These are phyloP conservation scores for Insectozyma bohioensis DNA, from an alignment of 1,139 yeast species.

Conservation along the genomic window DNA sequence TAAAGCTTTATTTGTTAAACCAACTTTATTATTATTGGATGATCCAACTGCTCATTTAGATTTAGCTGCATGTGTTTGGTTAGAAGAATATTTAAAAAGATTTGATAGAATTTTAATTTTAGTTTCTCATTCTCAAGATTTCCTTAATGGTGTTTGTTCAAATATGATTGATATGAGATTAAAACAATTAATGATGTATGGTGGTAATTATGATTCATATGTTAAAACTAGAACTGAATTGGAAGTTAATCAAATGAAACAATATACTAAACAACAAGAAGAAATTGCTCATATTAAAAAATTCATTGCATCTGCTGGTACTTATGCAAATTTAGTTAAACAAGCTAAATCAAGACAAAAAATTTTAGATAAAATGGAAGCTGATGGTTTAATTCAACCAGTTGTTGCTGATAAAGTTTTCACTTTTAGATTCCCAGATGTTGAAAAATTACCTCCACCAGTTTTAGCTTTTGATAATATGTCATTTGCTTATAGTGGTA, in stretches of 20 bases:
- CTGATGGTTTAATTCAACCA: conserved; percentile 94
- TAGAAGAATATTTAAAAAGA: conserved; percentile 94
- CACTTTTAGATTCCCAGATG: conserved; percentile 91
- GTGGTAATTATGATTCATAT: conserved; percentile 99
- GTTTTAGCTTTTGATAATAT: conserved; percentile 95
- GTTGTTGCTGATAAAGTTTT: conserved; percentile 93
- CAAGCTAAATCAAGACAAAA: conserved; percentile 99
- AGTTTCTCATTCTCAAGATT: conserved; percentile 98
- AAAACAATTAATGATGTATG: conserved; percentile 68
- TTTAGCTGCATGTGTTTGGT: conserved; percentile 99
- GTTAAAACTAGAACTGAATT: conserved; percentile 90
- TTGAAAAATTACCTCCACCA: conserved; percentile 98
- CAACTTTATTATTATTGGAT: conserved; percentile 82
- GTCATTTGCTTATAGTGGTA: conserved; percentile 89
- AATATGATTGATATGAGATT: conserved; percentile 97
- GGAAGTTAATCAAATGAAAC: conserved; percentile 98
- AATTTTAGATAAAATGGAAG: conserved; percentile 99
- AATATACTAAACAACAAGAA: conserved; percentile 95
- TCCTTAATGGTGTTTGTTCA: conserved; percentile 97
- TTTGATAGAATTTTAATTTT: conserved; percentile 91
- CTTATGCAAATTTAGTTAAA: conserved; percentile 96
- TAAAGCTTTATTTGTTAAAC: conserved; percentile 84
- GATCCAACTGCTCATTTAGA: conserved; percentile 99
- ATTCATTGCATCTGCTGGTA: conserved; percentile 99
- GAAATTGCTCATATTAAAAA: conserved; percentile 98